Evolutionary conservation across 148 eudicot genomes (phyloP).

Genomic region (Dianthus caryophyllus): DNA sequence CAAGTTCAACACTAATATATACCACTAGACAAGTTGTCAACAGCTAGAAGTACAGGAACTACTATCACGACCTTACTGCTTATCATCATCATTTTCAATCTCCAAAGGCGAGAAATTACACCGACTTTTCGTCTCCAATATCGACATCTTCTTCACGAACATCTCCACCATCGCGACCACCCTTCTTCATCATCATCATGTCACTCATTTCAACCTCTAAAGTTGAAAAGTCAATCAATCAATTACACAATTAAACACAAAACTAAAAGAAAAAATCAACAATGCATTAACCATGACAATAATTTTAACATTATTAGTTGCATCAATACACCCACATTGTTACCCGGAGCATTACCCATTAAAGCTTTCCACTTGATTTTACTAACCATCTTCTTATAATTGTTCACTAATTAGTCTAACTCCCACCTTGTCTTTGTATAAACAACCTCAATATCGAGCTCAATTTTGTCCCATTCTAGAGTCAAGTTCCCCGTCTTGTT

Average conservation of each 20-base stretch:
- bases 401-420: conserved; percentile 76
- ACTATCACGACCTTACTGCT: conserved; percentile 32
- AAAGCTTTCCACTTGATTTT: conserved; percentile 67
- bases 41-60: conserved; percentile 75
- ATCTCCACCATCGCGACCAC: conserved; percentile 37
- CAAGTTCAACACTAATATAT: conserved; percentile 33
- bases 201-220: conserved; percentile 50
- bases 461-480: conserved; percentile 85
- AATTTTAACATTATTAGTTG: conserved; percentile 25
- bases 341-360: conserved; percentile 30
- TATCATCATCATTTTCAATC: conserved; percentile 78
- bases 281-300: neutral
- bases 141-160: conserved; percentile 74
- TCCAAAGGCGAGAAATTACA: conserved; percentile 62
- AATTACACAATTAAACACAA: neutral
- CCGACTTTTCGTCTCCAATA: conserved; percentile 79
- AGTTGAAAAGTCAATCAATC: neutral
- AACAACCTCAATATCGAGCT: conserved; percentile 84
- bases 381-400: conserved; percentile 80
- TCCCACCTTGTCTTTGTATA: conserved; percentile 87
- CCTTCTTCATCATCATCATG: conserved; percentile 40
- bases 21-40: conserved; percentile 90
- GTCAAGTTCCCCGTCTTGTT: conserved; percentile 59
- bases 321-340: conserved; percentile 24
- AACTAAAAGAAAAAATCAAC: neutral